These are phyloP conservation scores for Paecilomyces niveus DNA, from an alignment of 2,329 filamentous ascomycete species.

Conservation along the genomic window DNA sequence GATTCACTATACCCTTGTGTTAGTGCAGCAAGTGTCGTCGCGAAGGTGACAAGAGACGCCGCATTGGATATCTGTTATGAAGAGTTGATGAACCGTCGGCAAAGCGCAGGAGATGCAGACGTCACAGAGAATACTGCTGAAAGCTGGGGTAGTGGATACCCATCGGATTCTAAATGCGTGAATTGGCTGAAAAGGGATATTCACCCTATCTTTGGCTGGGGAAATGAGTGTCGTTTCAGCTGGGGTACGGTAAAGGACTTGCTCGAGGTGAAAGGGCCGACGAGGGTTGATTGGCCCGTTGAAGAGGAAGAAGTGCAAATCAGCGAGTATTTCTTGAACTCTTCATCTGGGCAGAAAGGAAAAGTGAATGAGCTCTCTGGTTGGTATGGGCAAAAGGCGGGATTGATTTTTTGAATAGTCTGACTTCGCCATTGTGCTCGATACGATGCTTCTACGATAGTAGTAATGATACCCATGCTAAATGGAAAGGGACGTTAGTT, in stretches of 20 bases:
- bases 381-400: slow-evolving; percentile 71
- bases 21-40: slow-evolving; percentile 86
- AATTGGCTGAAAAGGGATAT: slow-evolving; percentile 78
- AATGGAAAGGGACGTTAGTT: neutral
- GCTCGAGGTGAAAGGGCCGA: slow-evolving; percentile 66
- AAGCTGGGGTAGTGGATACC: slow-evolving; percentile 88
- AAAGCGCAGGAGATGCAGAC: slow-evolving; percentile 18
- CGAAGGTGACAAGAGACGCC: slow-evolving; percentile 90
- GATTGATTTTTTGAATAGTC: slow-evolving; percentile 59
- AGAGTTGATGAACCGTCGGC: slow-evolving; percentile 33
- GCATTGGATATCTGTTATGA: slow-evolving; percentile 74
- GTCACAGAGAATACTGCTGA: slow-evolving; percentile 26
- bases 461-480: slow-evolving; percentile 16
- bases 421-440: slow-evolving; percentile 11
- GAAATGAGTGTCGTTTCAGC: slow-evolving; percentile 83
- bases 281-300: slow-evolving; percentile 76
- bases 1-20: slow-evolving; percentile 90
- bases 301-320: slow-evolving; percentile 65
- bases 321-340: slow-evolving; percentile 64
- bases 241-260: slow-evolving; percentile 95
- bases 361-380: slow-evolving; percentile 64
- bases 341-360: slow-evolving; percentile 35
- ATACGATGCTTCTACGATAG: slow-evolving; percentile 8
- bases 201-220: slow-evolving; percentile 94
- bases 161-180: slow-evolving; percentile 74